phyloP scores from a whole-genome alignment of 2,329 filamentous ascomycete genomes.

The Aspergillus unguis region DNA sequence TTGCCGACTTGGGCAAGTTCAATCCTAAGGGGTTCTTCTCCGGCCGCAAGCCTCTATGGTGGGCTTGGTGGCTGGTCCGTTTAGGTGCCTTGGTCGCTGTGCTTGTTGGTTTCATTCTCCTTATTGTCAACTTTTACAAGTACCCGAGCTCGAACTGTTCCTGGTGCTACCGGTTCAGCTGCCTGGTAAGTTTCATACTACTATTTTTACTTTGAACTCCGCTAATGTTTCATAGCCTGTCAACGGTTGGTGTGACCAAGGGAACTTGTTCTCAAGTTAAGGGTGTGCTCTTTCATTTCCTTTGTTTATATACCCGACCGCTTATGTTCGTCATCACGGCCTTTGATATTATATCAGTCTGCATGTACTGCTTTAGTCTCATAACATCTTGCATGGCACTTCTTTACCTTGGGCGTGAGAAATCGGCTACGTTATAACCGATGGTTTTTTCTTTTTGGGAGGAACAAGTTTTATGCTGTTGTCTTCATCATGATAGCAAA shows the following conservation, averaged over 20 bases:
- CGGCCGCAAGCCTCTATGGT: slow-evolving; percentile 89
- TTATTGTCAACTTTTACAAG: slow-evolving; percentile 88
- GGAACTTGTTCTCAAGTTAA: slow-evolving; percentile 22
- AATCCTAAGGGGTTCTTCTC: slow-evolving; percentile 71
- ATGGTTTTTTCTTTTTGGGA: not conserved
- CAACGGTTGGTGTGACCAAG: slow-evolving; percentile 45
- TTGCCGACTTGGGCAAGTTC: slow-evolving; percentile 6
- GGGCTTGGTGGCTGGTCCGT: slow-evolving; percentile 92
- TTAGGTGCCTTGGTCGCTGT: slow-evolving; percentile 74
- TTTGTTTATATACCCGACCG: not conserved
- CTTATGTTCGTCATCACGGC: not conserved
- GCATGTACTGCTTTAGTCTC: not conserved
- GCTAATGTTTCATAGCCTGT: slow-evolving; percentile 33
- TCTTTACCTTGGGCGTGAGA: slow-evolving; percentile 2
- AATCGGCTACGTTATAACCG: not conserved
- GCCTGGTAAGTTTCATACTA: slow-evolving; percentile 66
- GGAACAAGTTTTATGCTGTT: not conserved
- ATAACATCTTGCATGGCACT: not conserved
- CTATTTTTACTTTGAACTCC: not conserved
- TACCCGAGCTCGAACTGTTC: slow-evolving; percentile 66
- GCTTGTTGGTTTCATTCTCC: slow-evolving; percentile 77
- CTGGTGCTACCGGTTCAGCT: slow-evolving; percentile 96
- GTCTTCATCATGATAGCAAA: slow-evolving; percentile 3
- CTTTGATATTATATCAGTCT: not conserved
- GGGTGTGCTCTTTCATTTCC: not conserved